Conservation (phyloP, 345 rosid genomes). For the Acer campestre region DNA sequence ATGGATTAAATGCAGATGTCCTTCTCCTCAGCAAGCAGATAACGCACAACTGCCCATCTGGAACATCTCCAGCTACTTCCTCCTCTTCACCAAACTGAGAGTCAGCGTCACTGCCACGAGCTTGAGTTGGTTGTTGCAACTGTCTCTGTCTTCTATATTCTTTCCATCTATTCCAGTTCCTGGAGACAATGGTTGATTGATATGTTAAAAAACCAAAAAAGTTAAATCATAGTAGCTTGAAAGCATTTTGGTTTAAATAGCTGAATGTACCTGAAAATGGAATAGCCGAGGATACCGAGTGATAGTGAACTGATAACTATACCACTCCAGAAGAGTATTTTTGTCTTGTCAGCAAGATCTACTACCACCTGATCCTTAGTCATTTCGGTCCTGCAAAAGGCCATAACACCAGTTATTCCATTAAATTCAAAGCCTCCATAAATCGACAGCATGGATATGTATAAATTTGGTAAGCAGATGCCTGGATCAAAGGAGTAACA, state of each 20-base stretch:
- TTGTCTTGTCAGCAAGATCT: conserved; percentile 62
- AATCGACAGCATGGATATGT: no score
- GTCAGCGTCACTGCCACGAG: conserved; percentile 26
- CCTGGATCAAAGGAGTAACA: not conserved
- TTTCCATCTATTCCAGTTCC: conserved; percentile 89
- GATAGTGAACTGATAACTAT: conserved; percentile 68
- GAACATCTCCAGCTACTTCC: conserved; percentile 55
- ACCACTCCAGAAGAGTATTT: conserved; percentile 64
- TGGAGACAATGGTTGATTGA: conserved; percentile 28
- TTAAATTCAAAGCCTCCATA: not conserved
- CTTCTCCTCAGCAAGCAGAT: conserved; percentile 77
- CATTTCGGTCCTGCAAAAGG: conserved; percentile 68
- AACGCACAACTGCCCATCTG: conserved; percentile 86
- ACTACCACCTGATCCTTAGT: conserved; percentile 76
- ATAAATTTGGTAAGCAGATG: not conserved
- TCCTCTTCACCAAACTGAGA: conserved; percentile 29
- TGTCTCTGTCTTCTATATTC: conserved; percentile 53
- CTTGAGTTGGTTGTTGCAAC: conserved; percentile 34
- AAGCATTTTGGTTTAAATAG: not conserved
- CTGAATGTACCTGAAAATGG: conserved; percentile 56
- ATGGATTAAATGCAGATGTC: conserved; percentile 75
- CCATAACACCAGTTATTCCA: conserved; percentile 6
- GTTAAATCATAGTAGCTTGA: not conserved
- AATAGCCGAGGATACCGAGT: conserved; percentile 75
- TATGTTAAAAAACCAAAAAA: not conserved